Evolutionary conservation across 371 early-diverging fungal species (phyloP).

Genomic region (Lichtheimia corymbifera): DNA sequence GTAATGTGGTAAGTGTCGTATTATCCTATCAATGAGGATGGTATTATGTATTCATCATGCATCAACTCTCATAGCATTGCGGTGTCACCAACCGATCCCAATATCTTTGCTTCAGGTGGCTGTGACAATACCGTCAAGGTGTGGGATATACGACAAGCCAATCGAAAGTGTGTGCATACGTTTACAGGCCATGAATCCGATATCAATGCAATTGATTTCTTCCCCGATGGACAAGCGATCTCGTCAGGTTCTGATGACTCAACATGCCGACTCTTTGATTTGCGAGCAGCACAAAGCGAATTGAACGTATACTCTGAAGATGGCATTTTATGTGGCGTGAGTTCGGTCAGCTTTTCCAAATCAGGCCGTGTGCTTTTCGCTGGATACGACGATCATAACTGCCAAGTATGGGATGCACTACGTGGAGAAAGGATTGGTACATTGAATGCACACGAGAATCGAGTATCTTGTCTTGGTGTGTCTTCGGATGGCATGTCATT

Average conservation of each 20-base stretch:
- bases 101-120: constrained; percentile 95
- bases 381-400: constrained; percentile 97
- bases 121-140: constrained; percentile 97
- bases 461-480: constrained; percentile 96
- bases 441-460: constrained; percentile 91
- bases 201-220: constrained; percentile 83
- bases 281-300: constrained; percentile 93
- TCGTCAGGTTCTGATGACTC: constrained; percentile 98
- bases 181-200: constrained; percentile 97
- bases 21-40: not conserved
- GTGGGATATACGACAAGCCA: constrained; percentile 91
- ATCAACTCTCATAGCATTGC: constrained; percentile 62
- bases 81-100: constrained; percentile 70
- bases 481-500: constrained; percentile 95
- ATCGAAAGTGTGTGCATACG: constrained; percentile 88
- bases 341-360: constrained; percentile 92
- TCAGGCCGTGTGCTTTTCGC: constrained; percentile 96
- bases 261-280: constrained; percentile 93
- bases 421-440: constrained; percentile 93
- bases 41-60: constrained; percentile 29
- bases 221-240: constrained; percentile 96
- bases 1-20: constrained; percentile 91
- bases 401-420: constrained; percentile 97
- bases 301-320: constrained; percentile 95
- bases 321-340: constrained; percentile 86